A percentile compares a stretch with the other conserved stretches of the same genome.
Conservation (phyloP, 345 rosid genomes). For the Arabidopsis suecica region DNA sequence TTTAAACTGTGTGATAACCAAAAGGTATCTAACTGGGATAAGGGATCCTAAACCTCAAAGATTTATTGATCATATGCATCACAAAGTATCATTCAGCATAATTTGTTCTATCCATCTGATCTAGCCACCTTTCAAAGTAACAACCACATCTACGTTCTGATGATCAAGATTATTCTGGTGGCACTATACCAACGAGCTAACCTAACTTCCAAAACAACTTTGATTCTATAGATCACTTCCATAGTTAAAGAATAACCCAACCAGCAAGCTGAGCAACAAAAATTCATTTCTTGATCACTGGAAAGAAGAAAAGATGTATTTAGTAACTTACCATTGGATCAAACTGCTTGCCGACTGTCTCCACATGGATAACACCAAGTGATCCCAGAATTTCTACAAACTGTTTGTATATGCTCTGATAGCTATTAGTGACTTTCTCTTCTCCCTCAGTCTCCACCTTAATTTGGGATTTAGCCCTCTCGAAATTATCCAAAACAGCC, state of each 20-base stretch:
- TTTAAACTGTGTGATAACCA: slow-evolving; percentile 6
- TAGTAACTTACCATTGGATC: slow-evolving; percentile 88
- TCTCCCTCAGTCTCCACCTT: slow-evolving; percentile 89
- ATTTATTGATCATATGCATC: background rate
- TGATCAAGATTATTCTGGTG: background rate
- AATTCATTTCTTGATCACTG: background rate
- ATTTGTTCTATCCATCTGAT: slow-evolving; percentile 7
- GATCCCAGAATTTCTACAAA: slow-evolving; percentile 76
- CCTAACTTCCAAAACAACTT: slow-evolving; percentile 1
- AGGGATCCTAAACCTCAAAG: background rate
- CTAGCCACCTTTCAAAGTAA: slow-evolving; percentile 21
- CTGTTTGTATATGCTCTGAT: slow-evolving; percentile 95
- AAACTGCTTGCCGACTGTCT: slow-evolving; percentile 80
- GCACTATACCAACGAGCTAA: background rate
- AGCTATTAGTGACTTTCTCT: slow-evolving; percentile 85
- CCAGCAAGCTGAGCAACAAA: background rate
- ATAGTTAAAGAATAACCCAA: slow-evolving; percentile 10
- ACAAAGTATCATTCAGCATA: background rate
- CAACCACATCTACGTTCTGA: slow-evolving; percentile 9
- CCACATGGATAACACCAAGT: slow-evolving; percentile 83
- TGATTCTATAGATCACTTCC: background rate
- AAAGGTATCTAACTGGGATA: slow-evolving; percentile 10
- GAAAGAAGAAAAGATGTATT: slow-evolving; percentile 23
- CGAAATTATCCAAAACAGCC: slow-evolving; percentile 87
- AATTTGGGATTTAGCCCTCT: slow-evolving; percentile 89